Base-by-base conservation (phyloP, 2,329 filamentous ascomycete species). In the Cladosporium sp. region DNA sequence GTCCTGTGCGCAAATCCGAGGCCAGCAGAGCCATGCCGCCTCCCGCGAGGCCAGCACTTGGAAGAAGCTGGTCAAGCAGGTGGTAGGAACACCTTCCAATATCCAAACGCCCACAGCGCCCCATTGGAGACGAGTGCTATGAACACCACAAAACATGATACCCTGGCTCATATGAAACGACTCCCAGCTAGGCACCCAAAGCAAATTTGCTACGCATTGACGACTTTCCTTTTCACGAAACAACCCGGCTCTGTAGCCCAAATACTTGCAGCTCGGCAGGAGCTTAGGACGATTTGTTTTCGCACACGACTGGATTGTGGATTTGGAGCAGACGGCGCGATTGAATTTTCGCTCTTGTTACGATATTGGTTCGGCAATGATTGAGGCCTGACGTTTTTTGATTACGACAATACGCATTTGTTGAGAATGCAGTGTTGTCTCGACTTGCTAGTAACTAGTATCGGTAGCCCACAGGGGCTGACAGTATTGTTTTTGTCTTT, bases 1-100 rank as follows among this genome's bases (percentile, higher is more conserved):
- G 73, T 55, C 74, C 74, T 59, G 73, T 76, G 14, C 72, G 69
- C 64, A 69, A 69, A 29, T 67, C 69, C 16, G 62, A 58, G 21
- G 62, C 53, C 37, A 69, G 60, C 23, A 55, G 60, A 28, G 60
- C 60, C 14, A 75, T 74, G 72, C 70, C 68, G 21, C 71, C 73
- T 28, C 62, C 58, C 6, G 69, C 73, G 37, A 68, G 73, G 57
- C 74, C 73, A 50, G 67, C 56, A 23, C 50, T 75, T 50, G 65
- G 55, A n/a, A 69, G 74, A 53, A 75, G 73, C 67, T 67, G 65
- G 56, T 74, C 72, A n/a, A 75, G 71, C 65, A 68, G 73, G 44
- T 75, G 73, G 73, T 75, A 73, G 49, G 6, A 31, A 29, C 14
- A 31, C 18, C 37, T n/a, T 21, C 10, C 16, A 53, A n/a, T 3